Conservation (phyloP, 2,329 filamentous ascomycete genomes). For the Beauveria brongniartii region DNA sequence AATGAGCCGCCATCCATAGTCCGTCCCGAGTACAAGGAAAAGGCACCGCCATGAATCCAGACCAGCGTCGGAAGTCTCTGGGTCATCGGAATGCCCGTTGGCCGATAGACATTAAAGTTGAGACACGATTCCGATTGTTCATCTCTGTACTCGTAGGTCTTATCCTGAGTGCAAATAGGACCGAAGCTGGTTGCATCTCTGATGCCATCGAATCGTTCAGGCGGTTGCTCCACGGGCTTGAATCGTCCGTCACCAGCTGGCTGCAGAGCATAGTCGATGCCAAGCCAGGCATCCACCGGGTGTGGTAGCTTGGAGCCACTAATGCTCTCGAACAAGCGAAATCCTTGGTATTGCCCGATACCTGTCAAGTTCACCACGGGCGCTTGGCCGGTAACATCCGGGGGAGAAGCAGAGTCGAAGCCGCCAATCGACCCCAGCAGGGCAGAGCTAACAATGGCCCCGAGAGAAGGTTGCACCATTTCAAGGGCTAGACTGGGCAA, state of each 20-base stretch:
- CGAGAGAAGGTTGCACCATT: neutral
- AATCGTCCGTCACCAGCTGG: slow-evolving; percentile 34
- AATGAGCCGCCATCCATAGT: slow-evolving; percentile 19
- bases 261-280: slow-evolving; percentile 36
- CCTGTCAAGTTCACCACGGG: neutral
- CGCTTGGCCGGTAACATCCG: neutral
- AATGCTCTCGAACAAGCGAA: slow-evolving; percentile 18
- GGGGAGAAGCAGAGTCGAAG: neutral
- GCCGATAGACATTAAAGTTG: slow-evolving; percentile 32
- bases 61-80: slow-evolving; percentile 30
- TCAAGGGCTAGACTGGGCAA: neutral
- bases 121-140: slow-evolving; percentile 28
- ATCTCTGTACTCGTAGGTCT: slow-evolving; percentile 12
- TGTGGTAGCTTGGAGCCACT: slow-evolving; percentile 23
- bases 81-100: slow-evolving; percentile 21
- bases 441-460: neutral
- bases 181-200: slow-evolving; percentile 31
- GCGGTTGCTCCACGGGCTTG: slow-evolving; percentile 28
- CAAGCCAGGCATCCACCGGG: slow-evolving; percentile 38
- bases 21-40: slow-evolving; percentile 15
- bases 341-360: neutral
- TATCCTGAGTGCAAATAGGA: slow-evolving; percentile 34
- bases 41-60: slow-evolving; percentile 33
- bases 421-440: neutral
- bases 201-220: slow-evolving; percentile 30